phyloP scores from a whole-genome alignment of 1,284 basidiomycete genomes.

The Tilletia horrida region DNA sequence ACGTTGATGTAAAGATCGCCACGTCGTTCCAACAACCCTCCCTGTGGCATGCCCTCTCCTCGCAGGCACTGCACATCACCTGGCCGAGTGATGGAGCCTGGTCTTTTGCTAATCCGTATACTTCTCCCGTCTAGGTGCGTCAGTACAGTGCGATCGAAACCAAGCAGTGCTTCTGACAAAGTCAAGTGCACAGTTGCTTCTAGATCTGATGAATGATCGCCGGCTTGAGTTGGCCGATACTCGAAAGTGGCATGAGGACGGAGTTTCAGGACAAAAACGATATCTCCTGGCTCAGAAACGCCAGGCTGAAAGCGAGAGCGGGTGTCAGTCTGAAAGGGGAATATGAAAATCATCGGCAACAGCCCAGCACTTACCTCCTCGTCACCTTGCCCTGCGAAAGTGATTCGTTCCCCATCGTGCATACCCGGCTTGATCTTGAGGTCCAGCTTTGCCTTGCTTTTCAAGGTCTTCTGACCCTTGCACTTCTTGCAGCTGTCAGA shows the following conservation, averaged over 20 bases:
- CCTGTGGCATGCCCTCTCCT: conserved; percentile 46
- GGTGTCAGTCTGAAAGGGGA: neutral
- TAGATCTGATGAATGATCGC: conserved; percentile 53
- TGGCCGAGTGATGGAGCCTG: conserved; percentile 38
- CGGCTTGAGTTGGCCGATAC: conserved; percentile 66
- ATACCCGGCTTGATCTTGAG: conserved; percentile 78
- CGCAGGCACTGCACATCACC: conserved; percentile 42
- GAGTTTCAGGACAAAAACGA: conserved; percentile 76
- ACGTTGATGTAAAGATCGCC: conserved; percentile 19
- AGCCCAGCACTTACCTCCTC: conserved; percentile 59
- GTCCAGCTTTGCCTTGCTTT: conserved; percentile 69
- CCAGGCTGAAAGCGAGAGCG: conserved; percentile 9
- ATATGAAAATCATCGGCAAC: neutral
- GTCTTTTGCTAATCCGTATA: conserved; percentile 31
- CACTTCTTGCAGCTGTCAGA: conserved; percentile 77
- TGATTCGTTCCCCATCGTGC: conserved; percentile 76
- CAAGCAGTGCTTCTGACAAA: conserved; percentile 41
- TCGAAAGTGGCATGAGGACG: conserved; percentile 73
- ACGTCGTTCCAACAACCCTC: neutral
- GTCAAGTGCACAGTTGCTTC: conserved; percentile 63
- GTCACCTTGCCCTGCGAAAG: conserved; percentile 84
- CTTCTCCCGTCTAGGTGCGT: conserved; percentile 51
- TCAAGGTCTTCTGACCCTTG: conserved; percentile 77
- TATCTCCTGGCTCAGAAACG: conserved; percentile 53
- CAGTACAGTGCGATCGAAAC: conserved; percentile 48